Evolutionary conservation across 2,329 filamentous ascomycete genomes (phyloP).

Genomic region (Chaetomiaceae sp.): DNA sequence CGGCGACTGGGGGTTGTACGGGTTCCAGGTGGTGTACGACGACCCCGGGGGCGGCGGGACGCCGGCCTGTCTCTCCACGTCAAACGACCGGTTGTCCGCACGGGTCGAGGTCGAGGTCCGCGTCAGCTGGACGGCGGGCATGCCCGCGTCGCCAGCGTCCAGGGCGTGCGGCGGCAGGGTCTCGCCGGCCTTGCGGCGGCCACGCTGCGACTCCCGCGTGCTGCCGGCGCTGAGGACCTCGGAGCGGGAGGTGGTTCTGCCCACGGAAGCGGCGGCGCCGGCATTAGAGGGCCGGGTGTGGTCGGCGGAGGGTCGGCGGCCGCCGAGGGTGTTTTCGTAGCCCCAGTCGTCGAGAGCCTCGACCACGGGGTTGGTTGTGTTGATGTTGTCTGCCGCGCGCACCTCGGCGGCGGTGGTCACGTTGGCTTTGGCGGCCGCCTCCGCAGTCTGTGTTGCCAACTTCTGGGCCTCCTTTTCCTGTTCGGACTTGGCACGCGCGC

Average conservation of each 20-base stretch:
- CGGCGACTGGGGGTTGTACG: slow-evolving; percentile 8
- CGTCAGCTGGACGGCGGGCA: slow-evolving; percentile 26
- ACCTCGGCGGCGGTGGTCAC: slow-evolving; percentile 37
- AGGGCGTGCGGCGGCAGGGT: slow-evolving; percentile 34
- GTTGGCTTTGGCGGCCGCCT: slow-evolving; percentile 8
- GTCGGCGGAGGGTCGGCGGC: slow-evolving; percentile 31
- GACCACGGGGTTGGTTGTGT: slow-evolving; percentile 33
- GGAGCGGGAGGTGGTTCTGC: slow-evolving; percentile 28
- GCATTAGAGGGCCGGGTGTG: slow-evolving; percentile 35
- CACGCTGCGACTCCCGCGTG: slow-evolving; percentile 41
- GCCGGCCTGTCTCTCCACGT: slow-evolving; percentile 23
- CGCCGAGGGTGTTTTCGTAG: slow-evolving; percentile 34
- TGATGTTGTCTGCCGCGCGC: slow-evolving; percentile 43
- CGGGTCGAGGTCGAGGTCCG: slow-evolving; percentile 17
- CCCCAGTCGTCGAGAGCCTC: slow-evolving; percentile 37
- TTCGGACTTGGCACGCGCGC: slow-evolving; percentile 55
- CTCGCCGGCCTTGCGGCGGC: slow-evolving; percentile 47
- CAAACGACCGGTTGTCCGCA: slow-evolving; percentile 18
- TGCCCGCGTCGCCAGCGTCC: slow-evolving; percentile 21
- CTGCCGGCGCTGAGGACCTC: slow-evolving; percentile 4
- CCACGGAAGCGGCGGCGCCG: slow-evolving; percentile 27
- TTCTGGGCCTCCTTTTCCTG: slow-evolving; percentile 53
- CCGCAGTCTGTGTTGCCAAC: slow-evolving; percentile 15
- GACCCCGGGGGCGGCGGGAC: slow-evolving; percentile 12
- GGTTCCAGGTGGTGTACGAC: slow-evolving; percentile 17